Base-by-base conservation (phyloP, 805 yeast species). In the Wickerhamiella cacticola region DNA sequence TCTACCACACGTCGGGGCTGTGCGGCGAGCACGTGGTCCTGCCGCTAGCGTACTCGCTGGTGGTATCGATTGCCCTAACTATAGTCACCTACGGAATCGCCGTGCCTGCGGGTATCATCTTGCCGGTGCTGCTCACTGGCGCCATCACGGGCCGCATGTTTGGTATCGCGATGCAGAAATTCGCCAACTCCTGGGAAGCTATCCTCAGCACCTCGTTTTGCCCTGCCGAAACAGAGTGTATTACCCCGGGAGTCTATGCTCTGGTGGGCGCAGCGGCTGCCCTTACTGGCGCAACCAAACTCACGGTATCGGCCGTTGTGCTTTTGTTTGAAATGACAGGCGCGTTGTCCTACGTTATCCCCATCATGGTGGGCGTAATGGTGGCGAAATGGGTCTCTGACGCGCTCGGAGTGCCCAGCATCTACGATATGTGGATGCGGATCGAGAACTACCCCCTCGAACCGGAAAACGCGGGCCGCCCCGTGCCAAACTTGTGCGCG, bases 61-160 rank as follows among this genome's bases (percentile, higher is more conserved):
- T 72, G 0, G 70, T 73, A 46, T 86, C 82, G 1, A 70, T 78
- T 45, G 48, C 79, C 0, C 65, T 82, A n/a, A 68, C 85, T 0
- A 72, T 84, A 0, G 79, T 80, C 54, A 70, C 89, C 0, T 82
- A 76, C 61, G 87, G 94, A 1, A 68, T 79, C 1, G 68, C 72
- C 23, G 67, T 86, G 12, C 98, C 98, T 0, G 94, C 96, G n/a
- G 98, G 98, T 13, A 85, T 89, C 5, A 82, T 92, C 65, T 94
- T 92, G 47, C 98, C 98, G 2, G 83, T 95, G 1, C 85, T 92
- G 94, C 88, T 95, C 0, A 82, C 87, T 1, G 98, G 98, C 19
- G 96, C 97, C 0, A 77, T 95, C 0, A 82, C 85, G 63, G 98
- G 98, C 6, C 72, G 96, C 46, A 81, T 88, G 0, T 57, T 92